Percentiles rank a stretch among this genome's conserved stretches.
Evolutionary conservation across 306 rosid genomes (phyloP).

Genomic region (Erythrophleum fordii): DNA sequence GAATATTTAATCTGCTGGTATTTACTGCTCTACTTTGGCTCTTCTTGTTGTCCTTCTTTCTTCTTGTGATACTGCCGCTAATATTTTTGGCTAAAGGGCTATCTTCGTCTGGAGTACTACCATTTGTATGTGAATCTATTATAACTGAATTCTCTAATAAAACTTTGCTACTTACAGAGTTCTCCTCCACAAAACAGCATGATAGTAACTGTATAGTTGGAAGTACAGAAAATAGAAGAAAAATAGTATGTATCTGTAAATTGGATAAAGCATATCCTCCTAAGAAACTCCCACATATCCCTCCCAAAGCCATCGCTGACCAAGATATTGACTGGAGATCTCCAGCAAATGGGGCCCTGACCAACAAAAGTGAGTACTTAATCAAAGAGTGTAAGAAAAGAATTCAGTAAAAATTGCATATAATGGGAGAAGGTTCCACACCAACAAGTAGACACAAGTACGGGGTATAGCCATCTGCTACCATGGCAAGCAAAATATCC

Average conservation of each 20-base stretch:
- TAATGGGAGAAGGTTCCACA: conserved; percentile 12
- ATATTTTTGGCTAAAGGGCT: conserved; percentile 43
- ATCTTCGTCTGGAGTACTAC: conserved; percentile 46
- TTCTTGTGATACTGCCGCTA: conserved; percentile 46
- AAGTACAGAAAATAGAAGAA: conserved; percentile 71
- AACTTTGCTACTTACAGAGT: conserved; percentile 45
- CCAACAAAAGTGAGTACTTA: conserved; percentile 30
- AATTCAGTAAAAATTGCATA: conserved; percentile 15
- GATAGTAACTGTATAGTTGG: conserved; percentile 80
- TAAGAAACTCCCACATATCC: conserved; percentile 78
- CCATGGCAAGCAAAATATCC: conserved; percentile 21
- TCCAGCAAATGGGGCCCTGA: conserved; percentile 80
- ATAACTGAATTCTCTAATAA: conserved; percentile 40
- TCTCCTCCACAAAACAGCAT: conserved; percentile 73
- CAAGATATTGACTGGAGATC: conserved; percentile 85
- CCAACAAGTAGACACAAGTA: conserved; percentile 15
- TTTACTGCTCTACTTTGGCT: conserved; percentile 42
- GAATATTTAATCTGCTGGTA: conserved; percentile 38
- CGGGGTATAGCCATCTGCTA: conserved; percentile 22
- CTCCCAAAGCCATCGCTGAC: conserved; percentile 90
- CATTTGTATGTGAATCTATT: conserved; percentile 41
- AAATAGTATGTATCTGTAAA: conserved; percentile 60
- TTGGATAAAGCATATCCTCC: conserved; percentile 83
- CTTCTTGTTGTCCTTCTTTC: conserved; percentile 60
- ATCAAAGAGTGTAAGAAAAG: conserved; percentile 13